A percentile compares a stretch with the other conserved stretches of the same genome.
phyloP scores from a whole-genome alignment of 306 rosid genomes.

The Vachellia collinsii region DNA sequence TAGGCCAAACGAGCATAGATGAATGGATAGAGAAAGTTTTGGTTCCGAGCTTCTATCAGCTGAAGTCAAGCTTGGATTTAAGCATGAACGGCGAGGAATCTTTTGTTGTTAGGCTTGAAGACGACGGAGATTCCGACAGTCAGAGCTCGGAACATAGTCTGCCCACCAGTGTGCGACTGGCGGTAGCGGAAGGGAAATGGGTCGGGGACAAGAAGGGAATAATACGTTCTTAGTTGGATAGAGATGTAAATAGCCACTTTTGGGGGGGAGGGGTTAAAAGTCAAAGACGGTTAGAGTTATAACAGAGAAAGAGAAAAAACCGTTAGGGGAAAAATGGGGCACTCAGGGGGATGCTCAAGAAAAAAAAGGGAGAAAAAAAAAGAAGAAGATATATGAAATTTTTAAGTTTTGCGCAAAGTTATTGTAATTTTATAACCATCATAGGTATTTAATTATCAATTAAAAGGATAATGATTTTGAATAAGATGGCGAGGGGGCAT shows the following conservation, averaged over 20 bases:
- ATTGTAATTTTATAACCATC: constrained; percentile 45
- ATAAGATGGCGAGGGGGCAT: constrained; percentile 65
- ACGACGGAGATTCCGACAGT: constrained; percentile 51
- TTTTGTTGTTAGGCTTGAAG: constrained; percentile 70
- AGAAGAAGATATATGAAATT: neutral
- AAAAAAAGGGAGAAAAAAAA: neutral
- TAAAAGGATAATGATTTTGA: constrained; percentile 45
- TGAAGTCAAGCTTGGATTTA: constrained; percentile 51
- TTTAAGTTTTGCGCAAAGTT: constrained; percentile 43
- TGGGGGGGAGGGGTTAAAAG: constrained; percentile 38
- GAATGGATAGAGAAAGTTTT: constrained; percentile 81
- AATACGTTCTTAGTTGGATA: constrained; percentile 43
- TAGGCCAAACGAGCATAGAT: constrained; percentile 66
- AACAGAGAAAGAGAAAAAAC: constrained; percentile 38
- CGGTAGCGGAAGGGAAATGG: constrained; percentile 41
- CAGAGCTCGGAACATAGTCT: constrained; percentile 58
- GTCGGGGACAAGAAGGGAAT: constrained; percentile 44
- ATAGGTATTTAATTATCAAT: constrained; percentile 53
- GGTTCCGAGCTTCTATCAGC: constrained; percentile 73
- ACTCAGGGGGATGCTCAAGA: constrained; percentile 36
- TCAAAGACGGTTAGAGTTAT: constrained; percentile 48
- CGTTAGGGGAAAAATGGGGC: constrained; percentile 44
- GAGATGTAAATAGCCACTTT: constrained; percentile 70
- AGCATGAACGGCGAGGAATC: constrained; percentile 42
- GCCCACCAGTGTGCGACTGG: constrained; percentile 64